A percentile compares a stretch with the other conserved stretches of the same genome.
Evolutionary conservation across 225 moss, liverwort and hornwort genomes (phyloP).

Genomic region (Climacium dendroides): DNA sequence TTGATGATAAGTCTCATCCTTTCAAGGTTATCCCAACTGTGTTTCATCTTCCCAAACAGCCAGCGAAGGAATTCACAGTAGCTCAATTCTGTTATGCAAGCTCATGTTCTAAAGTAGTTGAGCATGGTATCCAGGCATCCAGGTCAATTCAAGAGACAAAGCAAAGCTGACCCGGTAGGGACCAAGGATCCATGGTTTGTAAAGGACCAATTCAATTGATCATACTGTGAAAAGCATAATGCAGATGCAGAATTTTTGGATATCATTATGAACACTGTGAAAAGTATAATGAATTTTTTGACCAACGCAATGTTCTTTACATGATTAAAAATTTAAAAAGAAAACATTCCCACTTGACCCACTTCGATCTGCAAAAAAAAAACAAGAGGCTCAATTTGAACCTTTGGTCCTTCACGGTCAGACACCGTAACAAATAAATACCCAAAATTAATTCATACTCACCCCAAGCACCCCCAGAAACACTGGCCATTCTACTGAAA

Average conservation of each 20-base stretch:
- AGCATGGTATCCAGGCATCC: background rate
- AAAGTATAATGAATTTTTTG: background rate
- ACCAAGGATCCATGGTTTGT: background rate
- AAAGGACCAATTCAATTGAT: background rate
- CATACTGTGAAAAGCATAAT: background rate
- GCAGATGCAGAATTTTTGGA: background rate
- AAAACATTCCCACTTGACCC: background rate
- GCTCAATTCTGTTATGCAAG: background rate
- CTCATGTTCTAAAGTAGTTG: background rate
- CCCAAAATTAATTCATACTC: background rate
- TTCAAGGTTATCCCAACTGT: background rate
- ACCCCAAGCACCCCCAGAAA: background rate
- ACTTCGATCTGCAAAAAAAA: background rate
- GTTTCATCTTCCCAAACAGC: background rate
- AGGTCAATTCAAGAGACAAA: background rate
- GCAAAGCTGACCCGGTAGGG: background rate
- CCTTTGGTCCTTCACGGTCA: background rate
- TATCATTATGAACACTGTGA: background rate
- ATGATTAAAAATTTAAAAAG: background rate
- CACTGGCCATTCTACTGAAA: slow-evolving; percentile 43
- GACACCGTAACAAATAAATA: background rate
- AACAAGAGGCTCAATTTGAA: background rate
- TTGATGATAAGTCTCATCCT: no score
- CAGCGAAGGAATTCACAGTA: background rate
- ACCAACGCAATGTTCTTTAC: background rate